Evolutionary conservation across 2,329 filamentous ascomycete genomes (phyloP), one percentile per base, ranked within the genome.

Genomic region (Fusarium armeniacum): DNA sequence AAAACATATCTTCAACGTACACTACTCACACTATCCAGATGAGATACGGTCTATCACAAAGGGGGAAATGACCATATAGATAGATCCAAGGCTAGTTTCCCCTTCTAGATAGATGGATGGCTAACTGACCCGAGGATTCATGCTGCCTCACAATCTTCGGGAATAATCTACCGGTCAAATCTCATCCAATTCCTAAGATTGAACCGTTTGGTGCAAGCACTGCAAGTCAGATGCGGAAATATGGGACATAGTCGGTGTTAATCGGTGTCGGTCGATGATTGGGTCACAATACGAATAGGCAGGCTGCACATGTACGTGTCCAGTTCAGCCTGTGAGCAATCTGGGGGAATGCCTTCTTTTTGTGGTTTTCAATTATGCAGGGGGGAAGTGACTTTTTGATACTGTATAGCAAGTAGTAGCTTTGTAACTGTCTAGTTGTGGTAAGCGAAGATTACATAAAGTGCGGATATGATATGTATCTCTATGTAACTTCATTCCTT

Each of bases 1-100:
- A 47, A 47, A 47, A 47, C 45, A 47, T 47, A 33, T 47, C 45
- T 33, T 47, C 45, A 33, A 47, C 4, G 28, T 47, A 47, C n/a
- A 33, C 45, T 33, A 47, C 28, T 46, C 43, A 46, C 43, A 30
- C 24, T 28, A 46, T 46, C 32, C 26, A 46, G 45, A 24, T 47
- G 30, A 22, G 24, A 12, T 47, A 22, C n/a, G 45, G 18, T 32
- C 44, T 46, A 12, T 47, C 45, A 47, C n/a, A 47, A 33, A 47
- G n/a, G n/a, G 26, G 45, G 45, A 33, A 47, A 47, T 47, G 45
- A 22, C n/a, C 11, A 33, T 47, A 47, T 47, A 47, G 45, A 47
- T 47, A 47, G 28, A 32, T 7, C 45, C 28, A 47, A 47, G 45
- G 12, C 33, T 33, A 33, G 28, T n/a, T 32, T 47, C 45, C 45